These are phyloP conservation scores for Salix brachista DNA, from an alignment of 345 rosid species.

Conservation along the genomic window DNA sequence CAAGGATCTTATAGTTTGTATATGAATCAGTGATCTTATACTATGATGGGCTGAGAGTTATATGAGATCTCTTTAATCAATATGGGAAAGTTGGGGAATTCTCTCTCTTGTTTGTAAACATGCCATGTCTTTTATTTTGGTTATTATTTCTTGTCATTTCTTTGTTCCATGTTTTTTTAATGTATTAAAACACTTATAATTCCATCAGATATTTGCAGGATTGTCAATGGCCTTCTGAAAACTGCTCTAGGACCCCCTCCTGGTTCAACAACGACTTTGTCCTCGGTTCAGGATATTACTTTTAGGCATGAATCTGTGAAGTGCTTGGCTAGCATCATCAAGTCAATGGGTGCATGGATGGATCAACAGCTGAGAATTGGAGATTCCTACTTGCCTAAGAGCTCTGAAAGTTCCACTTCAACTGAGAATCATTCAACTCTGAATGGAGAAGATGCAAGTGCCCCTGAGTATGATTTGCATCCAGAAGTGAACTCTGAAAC, in stretches of 20 bases:
- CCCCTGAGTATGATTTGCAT: conserved; percentile 62
- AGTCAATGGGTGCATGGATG: conserved; percentile 94
- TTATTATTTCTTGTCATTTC: neutral
- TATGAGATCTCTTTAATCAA: neutral
- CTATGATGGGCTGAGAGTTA: neutral
- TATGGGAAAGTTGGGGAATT: neutral
- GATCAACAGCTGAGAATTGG: conserved; percentile 70
- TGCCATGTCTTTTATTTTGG: neutral
- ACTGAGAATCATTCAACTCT: conserved; percentile 40
- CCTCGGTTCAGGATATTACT: conserved; percentile 77
- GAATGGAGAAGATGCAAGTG: conserved; percentile 60
- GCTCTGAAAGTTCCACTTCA: conserved; percentile 48
- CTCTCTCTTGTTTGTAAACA: neutral
- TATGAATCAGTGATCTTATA: neutral
- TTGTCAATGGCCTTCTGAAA: conserved; percentile 91
- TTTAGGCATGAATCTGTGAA: conserved; percentile 92
- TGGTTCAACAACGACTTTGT: conserved; percentile 81
- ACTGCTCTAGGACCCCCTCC: conserved; percentile 92
- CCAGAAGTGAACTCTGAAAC: conserved; percentile 60
- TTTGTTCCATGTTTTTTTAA: conserved; percentile 5
- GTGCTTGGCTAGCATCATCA: conserved; percentile 81
- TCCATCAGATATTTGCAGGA: conserved; percentile 97
- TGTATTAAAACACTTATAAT: conserved; percentile 85
- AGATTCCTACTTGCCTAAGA: conserved; percentile 53
- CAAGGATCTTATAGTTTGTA: neutral